Conservation (phyloP, 2,329 filamentous ascomycete genomes). For the Pyrenophora tritici-repentis region DNA sequence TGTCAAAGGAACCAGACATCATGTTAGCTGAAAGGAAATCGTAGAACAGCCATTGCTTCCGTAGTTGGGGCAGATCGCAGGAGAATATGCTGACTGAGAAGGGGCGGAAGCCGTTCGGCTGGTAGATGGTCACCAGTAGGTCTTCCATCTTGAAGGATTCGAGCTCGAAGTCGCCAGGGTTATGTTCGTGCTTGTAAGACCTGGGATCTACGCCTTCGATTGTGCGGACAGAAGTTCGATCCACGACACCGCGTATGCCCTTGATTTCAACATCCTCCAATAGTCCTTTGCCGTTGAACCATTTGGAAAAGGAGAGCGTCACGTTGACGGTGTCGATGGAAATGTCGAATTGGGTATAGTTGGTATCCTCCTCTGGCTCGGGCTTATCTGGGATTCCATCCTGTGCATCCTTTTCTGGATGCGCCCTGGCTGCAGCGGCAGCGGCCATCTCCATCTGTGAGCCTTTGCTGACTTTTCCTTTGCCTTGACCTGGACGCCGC, state of each 20-base stretch:
- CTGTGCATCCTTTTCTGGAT: constrained; percentile 45
- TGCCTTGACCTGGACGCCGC: constrained; percentile 79
- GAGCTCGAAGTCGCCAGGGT: constrained; percentile 93
- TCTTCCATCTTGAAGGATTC: constrained; percentile 97
- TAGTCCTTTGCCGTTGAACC: constrained; percentile 96
- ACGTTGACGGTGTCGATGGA: constrained; percentile 96
- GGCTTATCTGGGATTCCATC: constrained; percentile 45
- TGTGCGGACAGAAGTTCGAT: constrained; percentile 83
- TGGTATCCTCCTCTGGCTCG: constrained; percentile 78
- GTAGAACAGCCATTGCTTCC: constrained; percentile 98
- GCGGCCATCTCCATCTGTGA: constrained; percentile 84
- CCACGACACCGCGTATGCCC: constrained; percentile 88
- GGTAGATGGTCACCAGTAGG: constrained; percentile 86
- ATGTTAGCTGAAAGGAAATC: constrained; percentile 94
- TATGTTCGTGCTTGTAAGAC: constrained; percentile 84
- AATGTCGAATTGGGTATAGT: constrained; percentile 97
- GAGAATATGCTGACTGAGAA: constrained; percentile 96
- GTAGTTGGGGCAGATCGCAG: constrained; percentile 87
- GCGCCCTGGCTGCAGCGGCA: constrained; percentile 74
- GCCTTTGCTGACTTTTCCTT: constrained; percentile 87
- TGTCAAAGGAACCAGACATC: constrained; percentile 94
- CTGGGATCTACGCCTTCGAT: constrained; percentile 75
- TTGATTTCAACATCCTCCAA: constrained; percentile 92
- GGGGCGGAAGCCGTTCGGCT: constrained; percentile 88
- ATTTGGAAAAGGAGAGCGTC: constrained; percentile 95